Evolutionary conservation across 192 early-diverging fungal species (phyloP), one percentile per base, ranked within the genome.

Genomic region (Spizellomyces punctatus): DNA sequence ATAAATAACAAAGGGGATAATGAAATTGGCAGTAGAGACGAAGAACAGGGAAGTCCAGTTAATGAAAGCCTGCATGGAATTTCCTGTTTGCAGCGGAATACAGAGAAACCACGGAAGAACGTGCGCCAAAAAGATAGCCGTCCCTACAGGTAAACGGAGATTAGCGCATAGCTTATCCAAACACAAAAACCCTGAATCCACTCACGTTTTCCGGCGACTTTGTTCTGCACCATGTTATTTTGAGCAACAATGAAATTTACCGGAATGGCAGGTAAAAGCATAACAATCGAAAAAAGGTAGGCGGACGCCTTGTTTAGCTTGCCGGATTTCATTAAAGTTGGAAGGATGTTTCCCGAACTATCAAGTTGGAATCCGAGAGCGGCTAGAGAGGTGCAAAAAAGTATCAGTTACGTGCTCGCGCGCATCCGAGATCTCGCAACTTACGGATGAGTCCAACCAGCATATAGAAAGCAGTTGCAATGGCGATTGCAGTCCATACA

Each of bases 1-100:
- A 65, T 85, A 87, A 58, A 87, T 87, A 12, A 86, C 19, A 10
- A 86, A 67, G 1, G 86, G 86, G 64, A 87, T 75, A 9, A 87
- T 75, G 66, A 83, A 87, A 66, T 87, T 87, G 10, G 84, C 82
- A 6, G 83, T 76, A 6, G 73, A 74, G 6, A 86, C 80, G 64
- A 86, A 82, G 12, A 87, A 17, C 46, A 85, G 64, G 2, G 81
- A 82, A 6, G 82, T 85, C 85, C 85, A 87, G 10, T 55, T 76
- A 45, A 82, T 76, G 72, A 87, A 82, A 0, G 45, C 19, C 47
- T 66, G 71, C 69, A 86, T 62, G 19, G 56, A 48, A n/a, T 64
- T 63, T 5, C 78, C 78, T 8, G 81, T 80, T 60, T 77, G 78
- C 44, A 87, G 49, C 4, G 83, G 85, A 52, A 82, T 77, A 36